Evolutionary conservation across 1,284 basidiomycete genomes (phyloP).

Genomic region (Ceratobasidium sp.): DNA sequence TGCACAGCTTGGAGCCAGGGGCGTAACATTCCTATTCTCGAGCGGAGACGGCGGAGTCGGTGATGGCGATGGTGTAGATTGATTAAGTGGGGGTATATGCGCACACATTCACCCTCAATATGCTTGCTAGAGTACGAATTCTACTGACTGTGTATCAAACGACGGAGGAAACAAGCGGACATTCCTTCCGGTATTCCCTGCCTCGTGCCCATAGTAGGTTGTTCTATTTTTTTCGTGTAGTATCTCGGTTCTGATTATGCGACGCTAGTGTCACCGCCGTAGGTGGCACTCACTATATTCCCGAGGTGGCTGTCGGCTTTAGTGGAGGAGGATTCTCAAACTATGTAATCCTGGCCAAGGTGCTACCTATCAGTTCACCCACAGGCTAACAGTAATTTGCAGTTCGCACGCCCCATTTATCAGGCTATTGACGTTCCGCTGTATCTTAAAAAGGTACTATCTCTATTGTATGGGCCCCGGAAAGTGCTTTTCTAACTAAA

Average conservation of each 20-base stretch:
- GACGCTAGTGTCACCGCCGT: constrained; percentile 57
- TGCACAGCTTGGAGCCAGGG: constrained; percentile 69
- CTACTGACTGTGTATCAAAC: constrained; percentile 62
- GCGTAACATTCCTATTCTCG: constrained; percentile 65
- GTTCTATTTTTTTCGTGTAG: not conserved
- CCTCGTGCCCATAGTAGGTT: constrained; percentile 58
- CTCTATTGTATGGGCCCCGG: not conserved
- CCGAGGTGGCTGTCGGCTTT: constrained; percentile 62
- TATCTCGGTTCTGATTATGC: constrained; percentile 24
- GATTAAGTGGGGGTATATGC: not conserved
- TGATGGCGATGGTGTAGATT: constrained; percentile 50
- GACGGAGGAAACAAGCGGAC: constrained; percentile 59
- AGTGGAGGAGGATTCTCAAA: constrained; percentile 75
- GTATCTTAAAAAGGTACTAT: constrained; percentile 25
- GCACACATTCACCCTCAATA: not conserved
- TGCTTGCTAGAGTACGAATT: constrained; percentile 53
- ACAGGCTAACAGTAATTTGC: not conserved
- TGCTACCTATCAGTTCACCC: not conserved
- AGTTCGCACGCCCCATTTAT: constrained; percentile 15
- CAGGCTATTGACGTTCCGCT: constrained; percentile 19
- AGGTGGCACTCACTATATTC: constrained; percentile 62
- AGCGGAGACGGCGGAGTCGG: constrained; percentile 77
- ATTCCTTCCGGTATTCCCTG: constrained; percentile 70
- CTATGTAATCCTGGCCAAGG: constrained; percentile 51
- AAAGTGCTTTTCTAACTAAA: not conserved